These are phyloP conservation scores for Trichoderma sp. DNA, from an alignment of 2,329 filamentous ascomycete species.

Conservation along the genomic window DNA sequence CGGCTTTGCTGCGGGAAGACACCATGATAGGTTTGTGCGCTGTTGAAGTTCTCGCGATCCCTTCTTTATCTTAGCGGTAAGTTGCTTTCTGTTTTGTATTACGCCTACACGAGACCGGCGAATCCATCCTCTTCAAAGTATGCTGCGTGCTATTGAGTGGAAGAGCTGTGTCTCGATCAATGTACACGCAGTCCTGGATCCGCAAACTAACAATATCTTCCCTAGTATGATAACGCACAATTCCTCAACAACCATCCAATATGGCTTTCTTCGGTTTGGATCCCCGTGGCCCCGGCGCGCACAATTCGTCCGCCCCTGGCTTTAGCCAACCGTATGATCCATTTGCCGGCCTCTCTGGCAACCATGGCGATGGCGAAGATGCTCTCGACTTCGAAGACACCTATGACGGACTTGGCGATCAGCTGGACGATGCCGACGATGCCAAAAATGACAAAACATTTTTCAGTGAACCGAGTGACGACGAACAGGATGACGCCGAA, in stretches of 20 bases:
- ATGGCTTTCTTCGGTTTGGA: conserved; percentile 97
- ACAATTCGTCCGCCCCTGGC: conserved; percentile 71
- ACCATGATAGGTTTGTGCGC: conserved; percentile 49
- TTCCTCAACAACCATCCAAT: conserved; percentile 30
- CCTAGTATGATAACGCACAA: conserved; percentile 34
- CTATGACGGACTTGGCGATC: conserved; percentile 90
- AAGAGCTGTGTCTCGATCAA: neutral
- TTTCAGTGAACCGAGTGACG: conserved; percentile 49
- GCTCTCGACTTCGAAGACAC: conserved; percentile 89
- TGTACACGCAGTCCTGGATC: neutral
- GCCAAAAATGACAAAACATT: conserved; percentile 98
- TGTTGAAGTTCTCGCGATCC: conserved; percentile 38
- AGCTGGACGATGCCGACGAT: conserved; percentile 89
- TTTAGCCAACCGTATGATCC: conserved; percentile 85
- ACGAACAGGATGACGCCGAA: conserved; percentile 24
- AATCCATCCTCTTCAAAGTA: no score
- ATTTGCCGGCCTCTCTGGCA: conserved; percentile 78
- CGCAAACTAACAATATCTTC: conserved; percentile 32
- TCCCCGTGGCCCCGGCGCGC: conserved; percentile 56
- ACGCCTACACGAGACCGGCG: neutral
- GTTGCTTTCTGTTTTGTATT: neutral
- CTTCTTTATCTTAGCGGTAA: conserved; percentile 49
- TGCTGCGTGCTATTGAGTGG: neutral
- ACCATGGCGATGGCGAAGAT: conserved; percentile 62
- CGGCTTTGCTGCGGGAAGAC: conserved; percentile 39